Base-by-base conservation (phyloP, 257 asterid genomes). In the Capsicum chinense region DNA sequence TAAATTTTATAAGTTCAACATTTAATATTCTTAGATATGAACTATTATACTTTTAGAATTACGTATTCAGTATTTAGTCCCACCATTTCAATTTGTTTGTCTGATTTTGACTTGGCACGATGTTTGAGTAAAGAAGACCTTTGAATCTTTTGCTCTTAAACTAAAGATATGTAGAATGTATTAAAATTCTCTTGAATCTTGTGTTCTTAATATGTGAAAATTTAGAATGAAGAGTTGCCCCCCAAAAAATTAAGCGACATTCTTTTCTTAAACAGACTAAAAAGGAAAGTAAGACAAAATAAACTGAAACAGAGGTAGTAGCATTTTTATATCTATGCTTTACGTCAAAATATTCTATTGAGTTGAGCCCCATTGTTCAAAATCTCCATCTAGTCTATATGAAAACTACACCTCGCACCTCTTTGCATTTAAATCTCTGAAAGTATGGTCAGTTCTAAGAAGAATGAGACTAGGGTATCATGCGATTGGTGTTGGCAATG, bases 401-500 rank as follows among this genome's bases (percentile, higher is more conserved):
- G 74, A 67, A 69, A 69, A 8, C 16, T 68, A 68, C 78, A 68
- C 54, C 78, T 68, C 42, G 26, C 56, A 69, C 56, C 33, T 69
- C 4, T 4, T 69, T 69, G 56, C 33, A 42, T 69, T 39, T 69
- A 69, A 37, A 69, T 42, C 79, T 39, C 56, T 70, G 42, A 33
- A 70, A 42, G 14, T 70, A 70, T 70, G 78, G 47, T 35, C 52
- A 15, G 19, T 35, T 15, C 21, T 7, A 26, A 42, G 79, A 16
- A 42, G 56, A 69, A 69, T 42, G 21, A 56, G 16, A 42, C 42
- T 69, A 16, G 56, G 42, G 79, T 17, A 42, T 42, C 12, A 16
- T 69, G 79, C 42, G 15, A 26, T 69, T 11, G 39, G 15, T 35
- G 21, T 12, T 35, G 21, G 13, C 76, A 39, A 68, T 68, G 37